Conservation (phyloP, 2,329 filamentous ascomycete species). For the Neoarthrinium moseri region DNA sequence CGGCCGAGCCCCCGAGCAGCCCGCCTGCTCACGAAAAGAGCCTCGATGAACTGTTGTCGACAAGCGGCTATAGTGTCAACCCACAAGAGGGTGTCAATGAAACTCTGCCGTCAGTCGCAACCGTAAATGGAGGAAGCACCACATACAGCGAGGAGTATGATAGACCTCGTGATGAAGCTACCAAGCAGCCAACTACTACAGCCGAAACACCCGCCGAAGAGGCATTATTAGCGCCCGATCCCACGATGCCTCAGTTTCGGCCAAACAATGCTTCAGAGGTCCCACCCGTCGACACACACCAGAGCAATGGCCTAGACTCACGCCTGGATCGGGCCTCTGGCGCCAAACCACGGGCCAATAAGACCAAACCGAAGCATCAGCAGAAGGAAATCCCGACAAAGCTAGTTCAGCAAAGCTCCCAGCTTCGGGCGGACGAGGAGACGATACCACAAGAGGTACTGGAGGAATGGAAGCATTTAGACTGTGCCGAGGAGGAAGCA, state of each 20-base stretch:
- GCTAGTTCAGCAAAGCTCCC: not conserved
- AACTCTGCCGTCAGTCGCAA: constrained; percentile 10
- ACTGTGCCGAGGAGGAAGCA: constrained; percentile 67
- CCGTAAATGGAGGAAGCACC: constrained; percentile 8
- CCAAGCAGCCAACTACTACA: not conserved
- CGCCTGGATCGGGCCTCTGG: no score
- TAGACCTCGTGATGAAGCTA: not conserved
- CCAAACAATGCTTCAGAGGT: constrained; percentile 45
- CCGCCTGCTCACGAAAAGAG: constrained; percentile 24
- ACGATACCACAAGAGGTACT: constrained; percentile 34
- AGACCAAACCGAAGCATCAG: not conserved
- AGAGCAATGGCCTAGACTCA: no score
- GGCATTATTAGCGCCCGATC: constrained; percentile 43
- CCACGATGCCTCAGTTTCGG: constrained; percentile 67
- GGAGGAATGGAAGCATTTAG: constrained; percentile 53
- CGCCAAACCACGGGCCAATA: not conserved
- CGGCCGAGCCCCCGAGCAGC: constrained; percentile 10
- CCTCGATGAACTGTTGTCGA: constrained; percentile 39
- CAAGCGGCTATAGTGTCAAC: constrained; percentile 44
- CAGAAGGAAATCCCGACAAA: constrained; percentile 10
- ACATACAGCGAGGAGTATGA: constrained; percentile 10
- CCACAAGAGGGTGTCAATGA: constrained; percentile 17
- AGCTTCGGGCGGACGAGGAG: not conserved
- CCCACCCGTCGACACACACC: not conserved
- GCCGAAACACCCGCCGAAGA: not conserved